Evolutionary conservation across 1,139 yeast genomes (phyloP).

Genomic region (Diutina scorzettiae): DNA sequence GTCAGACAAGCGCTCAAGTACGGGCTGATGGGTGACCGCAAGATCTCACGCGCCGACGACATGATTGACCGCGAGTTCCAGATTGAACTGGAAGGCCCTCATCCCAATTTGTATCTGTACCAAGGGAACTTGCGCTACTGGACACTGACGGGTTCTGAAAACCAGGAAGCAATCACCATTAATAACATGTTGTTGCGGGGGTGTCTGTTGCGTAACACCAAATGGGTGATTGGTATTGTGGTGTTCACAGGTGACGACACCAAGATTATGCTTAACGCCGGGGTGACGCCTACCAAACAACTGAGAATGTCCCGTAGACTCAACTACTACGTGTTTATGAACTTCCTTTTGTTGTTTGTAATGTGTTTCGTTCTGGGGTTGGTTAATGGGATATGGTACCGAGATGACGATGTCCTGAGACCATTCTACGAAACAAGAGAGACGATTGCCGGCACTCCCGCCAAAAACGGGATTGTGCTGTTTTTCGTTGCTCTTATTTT

Average conservation of each 20-base stretch:
- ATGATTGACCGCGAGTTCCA: slow-evolving; percentile 27
- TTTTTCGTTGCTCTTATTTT: slow-evolving; percentile 43
- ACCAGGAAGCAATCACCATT: slow-evolving; percentile 21
- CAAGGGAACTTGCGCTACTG: slow-evolving; percentile 35
- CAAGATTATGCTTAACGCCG: slow-evolving; percentile 46
- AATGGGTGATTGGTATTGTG: slow-evolving; percentile 43
- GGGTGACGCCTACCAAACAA: slow-evolving; percentile 45
- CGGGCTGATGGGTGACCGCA: slow-evolving; percentile 19
- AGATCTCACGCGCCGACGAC: slow-evolving; percentile 31
- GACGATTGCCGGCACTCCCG: slow-evolving; percentile 39
- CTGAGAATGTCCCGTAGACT: slow-evolving; percentile 40
- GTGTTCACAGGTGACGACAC: slow-evolving; percentile 44
- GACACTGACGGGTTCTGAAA: slow-evolving; percentile 10
- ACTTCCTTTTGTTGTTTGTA: slow-evolving; percentile 34
- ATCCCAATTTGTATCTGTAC: slow-evolving; percentile 40
- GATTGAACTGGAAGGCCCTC: slow-evolving; percentile 45
- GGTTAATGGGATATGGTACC: slow-evolving; percentile 39
- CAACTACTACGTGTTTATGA: slow-evolving; percentile 37
- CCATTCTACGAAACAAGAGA: slow-evolving; percentile 32
- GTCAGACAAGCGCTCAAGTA: slow-evolving; percentile 38
- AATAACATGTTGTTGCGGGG: slow-evolving; percentile 42
- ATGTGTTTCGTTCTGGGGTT: slow-evolving; percentile 42
- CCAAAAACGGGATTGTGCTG: slow-evolving; percentile 27
- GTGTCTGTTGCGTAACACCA: slow-evolving; percentile 39
- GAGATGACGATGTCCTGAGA: slow-evolving; percentile 22